phyloP scores from a whole-genome alignment of 176 grass and related monocot species.

The Calamus simplicifolius region DNA sequence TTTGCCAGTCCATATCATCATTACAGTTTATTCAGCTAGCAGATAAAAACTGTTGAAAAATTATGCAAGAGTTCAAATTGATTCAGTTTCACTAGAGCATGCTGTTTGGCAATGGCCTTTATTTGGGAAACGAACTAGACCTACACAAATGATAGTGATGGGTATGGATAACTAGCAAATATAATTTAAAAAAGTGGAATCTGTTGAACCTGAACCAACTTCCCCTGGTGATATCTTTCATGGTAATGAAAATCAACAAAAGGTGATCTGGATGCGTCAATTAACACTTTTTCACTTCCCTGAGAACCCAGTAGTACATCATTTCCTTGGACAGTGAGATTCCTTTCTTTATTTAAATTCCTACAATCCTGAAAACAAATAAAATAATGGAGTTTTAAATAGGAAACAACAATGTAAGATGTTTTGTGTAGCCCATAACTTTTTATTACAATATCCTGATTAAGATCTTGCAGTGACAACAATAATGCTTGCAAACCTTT shows the following conservation, averaged over 20 bases:
- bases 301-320: conserved; percentile 46
- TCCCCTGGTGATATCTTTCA: conserved; percentile 76
- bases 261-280: conserved; percentile 68
- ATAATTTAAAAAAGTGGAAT: neutral
- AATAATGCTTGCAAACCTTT: conserved; percentile 44
- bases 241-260: conserved; percentile 74
- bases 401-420: too few species aligned
- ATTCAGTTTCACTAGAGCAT: too few species aligned
- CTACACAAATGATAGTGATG: neutral
- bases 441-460: too few species aligned
- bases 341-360: conserved; percentile 26
- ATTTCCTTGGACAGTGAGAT: conserved; percentile 29
- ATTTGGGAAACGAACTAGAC: neutral
- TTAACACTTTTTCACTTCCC: conserved; percentile 24
- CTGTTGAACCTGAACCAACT: conserved; percentile 56
- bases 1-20: too few species aligned
- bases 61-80: too few species aligned
- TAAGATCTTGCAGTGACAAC: too few species aligned
- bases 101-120: too few species aligned
- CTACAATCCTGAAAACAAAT: conserved; percentile 47
- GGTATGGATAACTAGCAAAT: too few species aligned
- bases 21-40: too few species aligned
- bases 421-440: too few species aligned
- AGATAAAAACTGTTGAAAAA: too few species aligned
- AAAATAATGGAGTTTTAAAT: too few species aligned